Evolutionary conservation across 2,329 filamentous ascomycete species (phyloP).

Genomic region (Rutstroemia sp.): DNA sequence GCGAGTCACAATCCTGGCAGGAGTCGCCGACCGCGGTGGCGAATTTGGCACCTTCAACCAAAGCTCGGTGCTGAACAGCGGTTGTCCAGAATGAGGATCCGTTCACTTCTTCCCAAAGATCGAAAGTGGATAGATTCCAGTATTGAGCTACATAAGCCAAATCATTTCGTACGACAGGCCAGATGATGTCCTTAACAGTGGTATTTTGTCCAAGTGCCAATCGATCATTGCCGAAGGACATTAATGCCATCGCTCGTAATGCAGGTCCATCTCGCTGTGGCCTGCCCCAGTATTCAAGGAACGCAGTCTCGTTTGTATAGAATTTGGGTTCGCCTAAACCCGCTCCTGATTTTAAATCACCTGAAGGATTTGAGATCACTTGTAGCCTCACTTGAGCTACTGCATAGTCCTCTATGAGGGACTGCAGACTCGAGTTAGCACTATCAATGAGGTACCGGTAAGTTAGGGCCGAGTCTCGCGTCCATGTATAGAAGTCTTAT

Average conservation of each 20-base stretch:
- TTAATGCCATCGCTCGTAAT: constrained; percentile 67
- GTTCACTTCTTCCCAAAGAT: constrained; percentile 76
- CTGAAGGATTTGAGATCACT: constrained; percentile 47
- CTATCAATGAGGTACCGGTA: constrained; percentile 62
- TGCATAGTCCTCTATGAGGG: constrained; percentile 59
- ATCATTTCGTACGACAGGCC: constrained; percentile 71
- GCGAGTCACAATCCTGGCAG: constrained; percentile 48
- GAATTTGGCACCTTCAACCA: constrained; percentile 59
- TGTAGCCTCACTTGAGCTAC: constrained; percentile 53
- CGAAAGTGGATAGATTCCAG: constrained; percentile 58
- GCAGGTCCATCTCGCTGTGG: constrained; percentile 75
- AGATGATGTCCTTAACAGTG: constrained; percentile 44
- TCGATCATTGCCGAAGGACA: constrained; percentile 65
- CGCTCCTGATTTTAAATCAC: constrained; percentile 33
- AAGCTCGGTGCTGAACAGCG: constrained; percentile 52
- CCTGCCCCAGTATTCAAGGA: constrained; percentile 50
- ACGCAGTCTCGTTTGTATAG: constrained; percentile 54
- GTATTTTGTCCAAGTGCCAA: constrained; percentile 48
- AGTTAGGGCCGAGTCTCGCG: constrained; percentile 63
- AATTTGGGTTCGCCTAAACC: constrained; percentile 69
- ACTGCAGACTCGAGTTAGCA: constrained; percentile 43
- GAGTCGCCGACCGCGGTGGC: constrained; percentile 52
- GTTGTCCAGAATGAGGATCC: constrained; percentile 75
- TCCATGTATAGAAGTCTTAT: constrained; percentile 71
- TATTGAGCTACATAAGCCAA: constrained; percentile 66